Conservation (phyloP, 805 yeast genomes). For the Kluyveromyces siamensis region DNA sequence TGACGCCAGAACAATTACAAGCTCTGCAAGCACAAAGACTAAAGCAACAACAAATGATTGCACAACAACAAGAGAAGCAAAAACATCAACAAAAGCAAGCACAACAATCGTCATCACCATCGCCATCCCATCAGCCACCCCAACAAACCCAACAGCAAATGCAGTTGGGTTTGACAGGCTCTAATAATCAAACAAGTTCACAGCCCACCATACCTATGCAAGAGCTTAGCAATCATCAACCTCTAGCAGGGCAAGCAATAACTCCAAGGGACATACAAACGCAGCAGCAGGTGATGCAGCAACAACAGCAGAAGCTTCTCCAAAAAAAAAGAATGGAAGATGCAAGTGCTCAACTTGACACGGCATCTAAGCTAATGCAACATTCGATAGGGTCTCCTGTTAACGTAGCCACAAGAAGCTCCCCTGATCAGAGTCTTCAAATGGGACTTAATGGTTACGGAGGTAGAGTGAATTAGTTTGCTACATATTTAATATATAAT, state of each 20-base stretch:
- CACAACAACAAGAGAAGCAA: constrained; percentile 23
- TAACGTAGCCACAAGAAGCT: constrained; percentile 3
- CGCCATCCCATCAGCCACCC: constrained; percentile 8
- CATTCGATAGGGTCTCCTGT: constrained; percentile 10
- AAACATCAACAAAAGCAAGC: constrained; percentile 11
- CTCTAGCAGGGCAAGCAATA: constrained; percentile 16
- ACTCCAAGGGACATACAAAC: constrained; percentile 28
- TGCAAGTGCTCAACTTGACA: constrained; percentile 26
- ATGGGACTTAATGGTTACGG: constrained; percentile 11
- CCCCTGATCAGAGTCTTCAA: neutral
- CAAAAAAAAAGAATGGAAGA: constrained; percentile 28
- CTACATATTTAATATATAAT: neutral
- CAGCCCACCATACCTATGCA: neutral
- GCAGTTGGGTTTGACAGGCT: constrained; percentile 2
- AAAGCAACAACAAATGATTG: constrained; percentile 24
- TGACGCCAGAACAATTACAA: constrained; percentile 19
- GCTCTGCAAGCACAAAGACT: constrained; percentile 18
- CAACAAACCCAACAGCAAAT: constrained; percentile 8
- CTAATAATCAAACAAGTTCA: constrained; percentile 3
- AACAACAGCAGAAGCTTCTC: constrained; percentile 27
- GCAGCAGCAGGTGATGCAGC: constrained; percentile 27
- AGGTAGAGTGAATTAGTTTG: constrained; percentile 11
- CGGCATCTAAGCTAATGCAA: constrained; percentile 25
- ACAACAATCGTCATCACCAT: constrained; percentile 8
- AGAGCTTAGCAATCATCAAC: constrained; percentile 1